Percentiles rank a stretch among this genome's conserved stretches.
These are phyloP conservation scores for Myochromella boudieri DNA, from an alignment of 768 basidiomycete genomes.

Conservation along the genomic window DNA sequence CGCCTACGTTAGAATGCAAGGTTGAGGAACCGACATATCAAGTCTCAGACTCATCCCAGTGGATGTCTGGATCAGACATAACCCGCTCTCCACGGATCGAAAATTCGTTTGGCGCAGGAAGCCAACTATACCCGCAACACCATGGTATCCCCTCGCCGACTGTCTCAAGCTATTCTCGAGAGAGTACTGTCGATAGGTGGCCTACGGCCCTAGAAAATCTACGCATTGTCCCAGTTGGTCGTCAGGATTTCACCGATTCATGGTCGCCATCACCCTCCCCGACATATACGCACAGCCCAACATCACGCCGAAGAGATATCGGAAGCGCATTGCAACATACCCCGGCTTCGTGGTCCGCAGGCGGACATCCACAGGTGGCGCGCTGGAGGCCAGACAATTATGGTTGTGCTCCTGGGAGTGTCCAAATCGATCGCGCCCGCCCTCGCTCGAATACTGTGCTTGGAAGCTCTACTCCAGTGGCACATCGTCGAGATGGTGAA, in stretches of 20 bases:
- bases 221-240: slow-evolving; percentile 23
- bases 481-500: slow-evolving; percentile 33
- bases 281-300: slow-evolving; percentile 23
- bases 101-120: slow-evolving; percentile 29
- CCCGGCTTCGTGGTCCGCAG: slow-evolving; percentile 36
- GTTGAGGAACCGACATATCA: slow-evolving; percentile 46
- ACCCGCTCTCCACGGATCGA: slow-evolving; percentile 34
- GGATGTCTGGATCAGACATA: slow-evolving; percentile 29
- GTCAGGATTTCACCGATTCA: slow-evolving; percentile 21
- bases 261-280: slow-evolving; percentile 27
- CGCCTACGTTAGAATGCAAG: slow-evolving; percentile 40
- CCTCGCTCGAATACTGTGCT: slow-evolving; percentile 37
- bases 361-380: slow-evolving; percentile 32
- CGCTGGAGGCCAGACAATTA: slow-evolving; percentile 41
- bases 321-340: slow-evolving; percentile 21
- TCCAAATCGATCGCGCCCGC: slow-evolving; percentile 36
- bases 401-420: slow-evolving; percentile 16
- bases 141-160: slow-evolving; percentile 22
- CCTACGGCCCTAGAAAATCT: slow-evolving; percentile 25
- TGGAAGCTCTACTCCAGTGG: slow-evolving; percentile 22
- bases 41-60: slow-evolving; percentile 37
- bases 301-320: slow-evolving; percentile 33
- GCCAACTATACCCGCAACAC: slow-evolving; percentile 29
- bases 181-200: slow-evolving; percentile 29
- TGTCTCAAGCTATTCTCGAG: slow-evolving; percentile 27